Evolutionary conservation across 1,284 basidiomycete genomes (phyloP).

Genomic region (Veloporphyrellus conicus): DNA sequence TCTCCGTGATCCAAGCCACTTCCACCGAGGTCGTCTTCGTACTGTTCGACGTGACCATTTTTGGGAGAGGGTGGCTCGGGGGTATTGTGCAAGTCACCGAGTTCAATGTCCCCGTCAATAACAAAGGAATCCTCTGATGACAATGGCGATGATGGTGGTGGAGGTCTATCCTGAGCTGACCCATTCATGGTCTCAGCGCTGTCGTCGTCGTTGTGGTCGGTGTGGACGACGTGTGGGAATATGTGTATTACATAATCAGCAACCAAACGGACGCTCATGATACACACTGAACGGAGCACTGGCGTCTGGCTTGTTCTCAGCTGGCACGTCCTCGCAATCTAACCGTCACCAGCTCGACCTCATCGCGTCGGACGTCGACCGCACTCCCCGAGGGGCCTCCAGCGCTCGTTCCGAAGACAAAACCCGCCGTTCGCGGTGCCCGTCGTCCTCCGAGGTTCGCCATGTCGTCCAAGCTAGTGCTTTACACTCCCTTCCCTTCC

Average conservation of each 20-base stretch:
- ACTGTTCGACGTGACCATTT: constrained; percentile 4
- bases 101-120: constrained; percentile 34
- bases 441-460: constrained; percentile 19
- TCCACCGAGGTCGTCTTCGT: constrained; percentile 11
- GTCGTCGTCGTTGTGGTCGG: constrained; percentile 9
- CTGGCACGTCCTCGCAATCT: constrained; percentile 18
- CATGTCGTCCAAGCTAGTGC: constrained; percentile 52
- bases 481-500: constrained; percentile 42
- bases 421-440: constrained; percentile 7
- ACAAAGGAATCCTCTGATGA: background rate
- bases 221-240: constrained; percentile 27
- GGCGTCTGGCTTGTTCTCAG: constrained; percentile 24
- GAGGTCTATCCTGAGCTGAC: constrained; percentile 4
- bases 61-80: constrained; percentile 29
- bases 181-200: constrained; percentile 10
- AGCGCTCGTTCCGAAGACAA: constrained; percentile 11
- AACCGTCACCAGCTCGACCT: constrained; percentile 4
- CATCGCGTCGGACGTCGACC: constrained; percentile 22
- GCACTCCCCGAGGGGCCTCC: constrained; percentile 3
- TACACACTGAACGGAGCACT: constrained; percentile 26
- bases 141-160: background rate
- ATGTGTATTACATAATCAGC: constrained; percentile 28
- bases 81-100: constrained; percentile 33
- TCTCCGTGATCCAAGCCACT: constrained; percentile 29
- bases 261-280: constrained; percentile 32